Percentiles rank a stretch among this genome's conserved stretches.
Evolutionary conservation across 768 basidiomycete genomes (phyloP).

Genomic region (Gyrodon lividus): DNA sequence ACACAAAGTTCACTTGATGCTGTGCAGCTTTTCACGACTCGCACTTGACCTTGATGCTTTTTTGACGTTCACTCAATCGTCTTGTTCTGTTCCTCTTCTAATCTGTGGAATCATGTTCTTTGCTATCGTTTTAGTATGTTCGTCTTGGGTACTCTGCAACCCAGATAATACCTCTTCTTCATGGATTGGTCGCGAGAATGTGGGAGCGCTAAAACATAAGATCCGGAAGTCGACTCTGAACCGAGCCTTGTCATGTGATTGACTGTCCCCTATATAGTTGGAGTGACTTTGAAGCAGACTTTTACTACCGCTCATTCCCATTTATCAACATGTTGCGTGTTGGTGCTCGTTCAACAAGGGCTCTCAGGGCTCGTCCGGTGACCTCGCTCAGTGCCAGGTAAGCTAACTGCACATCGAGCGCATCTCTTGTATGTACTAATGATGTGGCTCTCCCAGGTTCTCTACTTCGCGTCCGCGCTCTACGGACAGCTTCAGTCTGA

Average conservation of each 20-base stretch:
- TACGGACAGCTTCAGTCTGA: slow-evolving; percentile 35
- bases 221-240: background rate
- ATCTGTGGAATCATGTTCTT: slow-evolving; percentile 19
- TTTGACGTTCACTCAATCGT: slow-evolving; percentile 9
- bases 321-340: slow-evolving; percentile 26
- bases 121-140: slow-evolving; percentile 24
- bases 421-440: background rate
- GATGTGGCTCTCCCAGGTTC: slow-evolving; percentile 20
- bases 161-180: slow-evolving; percentile 21
- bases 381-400: slow-evolving; percentile 16
- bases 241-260: slow-evolving; percentile 24
- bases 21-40: slow-evolving; percentile 20
- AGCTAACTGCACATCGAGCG: background rate
- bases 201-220: slow-evolving; percentile 3
- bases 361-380: background rate
- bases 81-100: slow-evolving; percentile 14
- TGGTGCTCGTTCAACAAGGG: slow-evolving; percentile 15
- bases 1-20: slow-evolving; percentile 14
- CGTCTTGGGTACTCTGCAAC: slow-evolving; percentile 14
- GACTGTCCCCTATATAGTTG: slow-evolving; percentile 8
- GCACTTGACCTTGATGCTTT: slow-evolving; percentile 7
- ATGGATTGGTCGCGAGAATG: too few species aligned
- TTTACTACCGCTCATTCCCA: background rate
- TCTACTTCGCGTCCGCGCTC: slow-evolving; percentile 23
- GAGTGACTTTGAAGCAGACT: too few species aligned